Evolutionary conservation across 805 yeast genomes (phyloP).

Genomic region (Myxozyma mucilagina): DNA sequence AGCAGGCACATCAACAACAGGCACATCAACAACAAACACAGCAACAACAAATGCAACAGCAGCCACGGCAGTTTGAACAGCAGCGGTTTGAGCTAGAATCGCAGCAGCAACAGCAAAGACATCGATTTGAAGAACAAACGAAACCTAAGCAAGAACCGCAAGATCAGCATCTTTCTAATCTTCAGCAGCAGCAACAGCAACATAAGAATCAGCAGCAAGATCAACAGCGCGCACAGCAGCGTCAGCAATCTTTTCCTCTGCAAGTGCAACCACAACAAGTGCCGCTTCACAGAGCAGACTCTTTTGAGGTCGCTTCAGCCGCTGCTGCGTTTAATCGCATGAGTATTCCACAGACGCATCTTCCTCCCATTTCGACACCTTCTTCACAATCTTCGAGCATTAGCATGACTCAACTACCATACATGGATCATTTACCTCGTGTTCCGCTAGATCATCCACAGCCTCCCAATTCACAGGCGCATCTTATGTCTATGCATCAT

Average conservation of each 20-base stretch:
- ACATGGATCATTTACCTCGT: neutral
- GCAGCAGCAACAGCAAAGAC: neutral
- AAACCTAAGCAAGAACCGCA: neutral
- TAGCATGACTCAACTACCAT: neutral
- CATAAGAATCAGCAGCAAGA: constrained; percentile 44
- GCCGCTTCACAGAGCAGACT: too few relatives aligned
- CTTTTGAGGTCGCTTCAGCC: constrained; percentile 34
- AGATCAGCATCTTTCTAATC: neutral
- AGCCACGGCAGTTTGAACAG: constrained; percentile 8
- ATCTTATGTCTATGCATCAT: constrained; percentile 7
- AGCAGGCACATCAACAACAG: constrained; percentile 15
- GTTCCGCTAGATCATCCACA: constrained; percentile 20
- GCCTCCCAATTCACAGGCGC: constrained; percentile 5
- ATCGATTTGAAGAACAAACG: too few relatives aligned
- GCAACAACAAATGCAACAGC: too few relatives aligned
- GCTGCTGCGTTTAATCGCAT: neutral
- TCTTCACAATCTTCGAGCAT: neutral
- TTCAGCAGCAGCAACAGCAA: neutral
- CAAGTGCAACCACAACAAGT: neutral
- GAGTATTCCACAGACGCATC: constrained; percentile 2
- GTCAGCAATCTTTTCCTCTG: neutral
- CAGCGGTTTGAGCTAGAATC: neutral
- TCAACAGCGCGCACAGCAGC: neutral
- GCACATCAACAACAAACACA: too few relatives aligned
- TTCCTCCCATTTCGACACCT: neutral